Percentiles rank a stretch among this genome's conserved stretches.
Evolutionary conservation across 768 basidiomycete genomes (phyloP).

Genomic region (Plicaturopsis crispa): DNA sequence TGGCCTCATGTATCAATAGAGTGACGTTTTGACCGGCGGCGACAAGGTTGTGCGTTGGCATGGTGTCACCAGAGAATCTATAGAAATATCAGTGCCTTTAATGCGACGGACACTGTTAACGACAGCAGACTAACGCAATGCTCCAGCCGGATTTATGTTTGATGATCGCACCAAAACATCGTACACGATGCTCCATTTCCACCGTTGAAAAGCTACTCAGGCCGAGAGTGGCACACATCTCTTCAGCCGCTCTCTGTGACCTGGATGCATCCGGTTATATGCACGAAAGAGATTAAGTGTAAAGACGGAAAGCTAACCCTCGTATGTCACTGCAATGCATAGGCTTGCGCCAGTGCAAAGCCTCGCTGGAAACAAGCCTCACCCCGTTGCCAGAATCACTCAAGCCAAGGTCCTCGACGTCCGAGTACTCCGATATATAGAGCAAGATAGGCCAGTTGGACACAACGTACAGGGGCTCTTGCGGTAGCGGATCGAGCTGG

Average conservation of each 20-base stretch:
- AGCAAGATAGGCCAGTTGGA: constrained; percentile 45
- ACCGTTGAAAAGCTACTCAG: constrained; percentile 59
- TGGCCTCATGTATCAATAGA: constrained; percentile 90
- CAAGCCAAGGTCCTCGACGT: constrained; percentile 68
- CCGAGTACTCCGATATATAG: constrained; percentile 66
- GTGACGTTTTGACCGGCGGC: constrained; percentile 52
- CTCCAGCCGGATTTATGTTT: constrained; percentile 53
- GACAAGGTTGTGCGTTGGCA: constrained; percentile 63
- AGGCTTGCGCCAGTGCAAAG: constrained; percentile 38
- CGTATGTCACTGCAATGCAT: constrained; percentile 40
- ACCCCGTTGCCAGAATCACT: constrained; percentile 41
- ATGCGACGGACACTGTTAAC: constrained; percentile 4
- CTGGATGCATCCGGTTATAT: constrained; percentile 19
- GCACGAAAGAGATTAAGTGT: neutral
- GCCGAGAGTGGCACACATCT: constrained; percentile 46
- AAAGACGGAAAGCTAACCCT: constrained; percentile 31
- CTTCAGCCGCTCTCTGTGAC: constrained; percentile 29
- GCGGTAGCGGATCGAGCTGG: constrained; percentile 58
- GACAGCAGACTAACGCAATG: constrained; percentile 23
- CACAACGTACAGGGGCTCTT: constrained; percentile 65
- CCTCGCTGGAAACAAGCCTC: constrained; percentile 46
- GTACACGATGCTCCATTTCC: constrained; percentile 64
- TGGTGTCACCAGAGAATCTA: constrained; percentile 91
- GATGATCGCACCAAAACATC: constrained; percentile 67
- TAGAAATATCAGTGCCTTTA: neutral